Evolutionary conservation across 2,329 filamentous ascomycete species (phyloP).

Genomic region (Tolypocladium paradoxum): DNA sequence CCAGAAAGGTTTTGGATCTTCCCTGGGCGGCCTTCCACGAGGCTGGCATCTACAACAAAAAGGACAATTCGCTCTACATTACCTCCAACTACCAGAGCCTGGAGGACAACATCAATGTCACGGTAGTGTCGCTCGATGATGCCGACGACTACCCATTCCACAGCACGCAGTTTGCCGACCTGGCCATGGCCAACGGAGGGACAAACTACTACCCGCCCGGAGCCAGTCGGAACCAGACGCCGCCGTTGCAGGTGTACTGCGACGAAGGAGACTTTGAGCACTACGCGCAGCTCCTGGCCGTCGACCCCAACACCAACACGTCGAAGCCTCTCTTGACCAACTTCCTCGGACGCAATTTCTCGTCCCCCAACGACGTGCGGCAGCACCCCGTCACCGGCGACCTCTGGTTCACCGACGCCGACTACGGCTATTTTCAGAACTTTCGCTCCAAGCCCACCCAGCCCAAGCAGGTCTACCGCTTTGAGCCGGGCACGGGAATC

Average conservation of each 20-base stretch:
- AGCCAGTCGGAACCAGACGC: constrained; percentile 4
- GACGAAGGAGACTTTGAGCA: constrained; percentile 34
- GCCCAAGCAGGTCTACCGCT: constrained; percentile 48
- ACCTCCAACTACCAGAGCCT: constrained; percentile 23
- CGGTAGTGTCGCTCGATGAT: constrained; percentile 8
- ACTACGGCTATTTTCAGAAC: constrained; percentile 47
- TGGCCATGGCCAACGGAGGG: constrained; percentile 12
- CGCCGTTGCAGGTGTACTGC: constrained; percentile 9
- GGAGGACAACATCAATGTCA: constrained; percentile 24
- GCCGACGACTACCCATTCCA: constrained; percentile 7
- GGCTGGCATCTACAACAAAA: constrained; percentile 32
- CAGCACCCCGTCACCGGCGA: constrained; percentile 42
- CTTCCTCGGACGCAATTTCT: constrained; percentile 49
- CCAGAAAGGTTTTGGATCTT: constrained; percentile 6
- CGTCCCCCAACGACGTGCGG: constrained; percentile 47
- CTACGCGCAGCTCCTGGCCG: constrained; percentile 25
- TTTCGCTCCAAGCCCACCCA: constrained; percentile 43
- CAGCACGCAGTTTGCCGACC: constrained; percentile 9
- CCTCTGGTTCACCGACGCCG: constrained; percentile 54
- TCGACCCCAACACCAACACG: background rate
- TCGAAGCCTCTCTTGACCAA: constrained; percentile 40
- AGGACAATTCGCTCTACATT: constrained; percentile 7
- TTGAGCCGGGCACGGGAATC: constrained; percentile 36
- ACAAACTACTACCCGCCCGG: constrained; percentile 11
- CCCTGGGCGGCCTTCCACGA: constrained; percentile 46